Evolutionary conservation across 345 rosid species (phyloP), one percentile per base, ranked within the genome.

Genomic region (Orychophragmus violaceus): DNA sequence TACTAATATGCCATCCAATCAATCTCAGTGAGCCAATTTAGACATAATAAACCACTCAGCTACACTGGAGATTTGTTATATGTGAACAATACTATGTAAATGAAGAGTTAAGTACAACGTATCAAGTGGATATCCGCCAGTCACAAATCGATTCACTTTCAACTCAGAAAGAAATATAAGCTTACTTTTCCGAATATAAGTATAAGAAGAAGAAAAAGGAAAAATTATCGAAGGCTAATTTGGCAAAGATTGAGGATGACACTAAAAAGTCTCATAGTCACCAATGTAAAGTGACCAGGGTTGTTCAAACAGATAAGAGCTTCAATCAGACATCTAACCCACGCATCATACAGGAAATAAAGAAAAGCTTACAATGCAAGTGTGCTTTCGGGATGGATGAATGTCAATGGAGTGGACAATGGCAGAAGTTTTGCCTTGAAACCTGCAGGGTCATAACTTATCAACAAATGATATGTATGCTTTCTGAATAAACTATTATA

Each of bases 351-450:
- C n/a, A 36, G 27, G 22, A 22, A 8, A 45, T 39, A 14, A 33
- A 18, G 0, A 48, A 22, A 2, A 11, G 52, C 86, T 77, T 78
- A 93, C 98, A 77, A 88, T 78, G 79, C 91, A 87, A 27, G 83
- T 88, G 80, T 93, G 96, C 79, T 93, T 93, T 49, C 96, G 75
- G 2, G 95, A 93, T 55, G 94, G 87, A 77, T 90, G 97, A 77
- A 93, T 83, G 76, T 93, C 97, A 74, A 93, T 65, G 1, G 97
- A 90, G 73, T 90, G 97, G 9, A 90, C 77, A 65, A 90, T 62
- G 17, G 94, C 98, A 65, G 85, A 81, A 59, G 77, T 74, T 73
- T 66, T 82, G 30, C 87, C 96, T 62, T 79, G 85, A 68, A 79
- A 69, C 85, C 97, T 93, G 77, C 74, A 80, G 74, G 10, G 69